Conservation (phyloP, 2,329 filamentous ascomycete species). For the Coleophoma cylindrospora region DNA sequence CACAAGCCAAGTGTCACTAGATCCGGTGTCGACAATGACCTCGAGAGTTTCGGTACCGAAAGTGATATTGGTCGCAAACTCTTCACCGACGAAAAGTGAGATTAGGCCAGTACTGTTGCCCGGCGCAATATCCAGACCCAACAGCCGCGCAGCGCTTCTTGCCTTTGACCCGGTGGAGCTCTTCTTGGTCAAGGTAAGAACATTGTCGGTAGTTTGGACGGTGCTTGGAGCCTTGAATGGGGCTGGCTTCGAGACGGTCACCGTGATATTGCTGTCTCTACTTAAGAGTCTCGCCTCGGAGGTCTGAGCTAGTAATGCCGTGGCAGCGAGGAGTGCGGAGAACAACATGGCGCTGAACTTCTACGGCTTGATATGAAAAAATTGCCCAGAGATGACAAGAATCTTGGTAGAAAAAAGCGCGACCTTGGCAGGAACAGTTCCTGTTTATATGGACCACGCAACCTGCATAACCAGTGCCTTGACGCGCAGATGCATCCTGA, state of each 20-base stretch:
- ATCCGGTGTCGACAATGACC: slow-evolving; percentile 40
- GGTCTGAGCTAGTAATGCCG: neutral
- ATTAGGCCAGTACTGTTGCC: neutral
- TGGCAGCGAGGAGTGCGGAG: neutral
- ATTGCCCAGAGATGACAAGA: neutral
- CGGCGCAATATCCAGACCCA: neutral
- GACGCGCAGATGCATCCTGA: too few relatives aligned
- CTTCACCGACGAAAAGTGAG: neutral
- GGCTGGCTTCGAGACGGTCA: neutral
- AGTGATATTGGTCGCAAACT: slow-evolving; percentile 9
- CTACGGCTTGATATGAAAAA: too few relatives aligned
- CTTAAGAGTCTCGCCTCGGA: neutral
- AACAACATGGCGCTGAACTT: neutral
- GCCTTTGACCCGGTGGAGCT: neutral
- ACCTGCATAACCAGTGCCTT: too few relatives aligned
- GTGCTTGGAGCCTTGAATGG: neutral
- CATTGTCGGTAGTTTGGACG: neutral
- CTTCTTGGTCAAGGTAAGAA: neutral
- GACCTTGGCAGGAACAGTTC: neutral
- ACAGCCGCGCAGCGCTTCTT: neutral
- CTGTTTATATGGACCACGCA: too few relatives aligned
- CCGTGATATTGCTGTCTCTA: neutral
- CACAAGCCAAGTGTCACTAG: slow-evolving; percentile 40
- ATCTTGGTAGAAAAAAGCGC: neutral
- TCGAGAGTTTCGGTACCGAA: slow-evolving; percentile 29